These are phyloP conservation scores for Pseudogymnoascus sp. DNA, from an alignment of 2,329 filamentous ascomycete genomes.

Conservation along the genomic window DNA sequence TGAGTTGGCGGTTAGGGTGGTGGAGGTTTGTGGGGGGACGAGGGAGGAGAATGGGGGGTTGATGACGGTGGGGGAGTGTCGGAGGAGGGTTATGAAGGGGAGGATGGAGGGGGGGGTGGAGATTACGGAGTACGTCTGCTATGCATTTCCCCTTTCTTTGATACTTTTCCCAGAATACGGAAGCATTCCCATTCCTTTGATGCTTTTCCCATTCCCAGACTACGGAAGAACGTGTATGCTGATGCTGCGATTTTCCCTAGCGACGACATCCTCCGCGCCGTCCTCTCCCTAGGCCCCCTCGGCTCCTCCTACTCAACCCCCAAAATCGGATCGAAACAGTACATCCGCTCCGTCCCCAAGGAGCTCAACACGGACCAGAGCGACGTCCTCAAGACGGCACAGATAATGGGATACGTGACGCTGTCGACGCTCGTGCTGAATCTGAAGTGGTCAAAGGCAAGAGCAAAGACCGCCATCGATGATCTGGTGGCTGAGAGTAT, in stretches of 20 bases:
- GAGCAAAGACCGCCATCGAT: conserved; percentile 82
- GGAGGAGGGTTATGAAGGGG: conserved; percentile 63
- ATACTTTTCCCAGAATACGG: neutral
- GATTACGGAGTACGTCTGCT: conserved; percentile 58
- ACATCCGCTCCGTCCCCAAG: conserved; percentile 88
- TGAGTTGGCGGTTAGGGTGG: conserved; percentile 88
- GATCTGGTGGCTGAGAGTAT: conserved; percentile 83
- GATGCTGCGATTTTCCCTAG: conserved; percentile 28
- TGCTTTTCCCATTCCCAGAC: neutral
- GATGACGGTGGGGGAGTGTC: conserved; percentile 74
- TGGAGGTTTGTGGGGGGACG: conserved; percentile 83
- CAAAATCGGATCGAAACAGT: conserved; percentile 71
- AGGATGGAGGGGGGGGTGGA: conserved; percentile 66
- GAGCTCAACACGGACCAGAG: conserved; percentile 94
- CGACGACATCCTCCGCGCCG: conserved; percentile 85
- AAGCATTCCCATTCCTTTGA: neutral
- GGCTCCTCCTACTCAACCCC: conserved; percentile 82
- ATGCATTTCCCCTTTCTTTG: neutral
- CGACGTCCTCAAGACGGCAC: conserved; percentile 81
- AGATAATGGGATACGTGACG: conserved; percentile 82
- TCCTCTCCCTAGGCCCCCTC: conserved; percentile 77
- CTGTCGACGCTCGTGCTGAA: conserved; percentile 84
- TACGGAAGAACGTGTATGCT: neutral
- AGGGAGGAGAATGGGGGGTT: conserved; percentile 86
- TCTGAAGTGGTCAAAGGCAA: conserved; percentile 71